A percentile compares a stretch with the other conserved stretches of the same genome.
phyloP scores from a whole-genome alignment of 2,329 filamentous ascomycete species.

The Phoma sp. region DNA sequence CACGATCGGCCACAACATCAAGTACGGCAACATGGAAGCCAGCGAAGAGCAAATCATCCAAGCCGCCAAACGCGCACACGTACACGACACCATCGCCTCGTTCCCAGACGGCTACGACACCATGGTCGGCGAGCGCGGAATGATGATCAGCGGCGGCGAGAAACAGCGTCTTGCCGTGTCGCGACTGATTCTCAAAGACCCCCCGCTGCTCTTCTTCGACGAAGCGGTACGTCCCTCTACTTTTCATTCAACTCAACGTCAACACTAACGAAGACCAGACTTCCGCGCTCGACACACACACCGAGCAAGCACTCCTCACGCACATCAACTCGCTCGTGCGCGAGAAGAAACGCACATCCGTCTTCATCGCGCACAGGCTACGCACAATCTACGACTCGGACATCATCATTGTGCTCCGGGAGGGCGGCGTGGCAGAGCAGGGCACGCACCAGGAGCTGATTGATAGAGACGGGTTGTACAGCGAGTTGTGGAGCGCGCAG shows the following conservation, averaged over 20 bases:
- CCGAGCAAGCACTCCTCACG: conserved; percentile 85
- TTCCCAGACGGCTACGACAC: conserved; percentile 91
- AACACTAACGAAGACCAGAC: too few species aligned
- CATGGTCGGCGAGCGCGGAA: conserved; percentile 88
- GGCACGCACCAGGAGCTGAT: conserved; percentile 88
- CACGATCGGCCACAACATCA: conserved; percentile 93
- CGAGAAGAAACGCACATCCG: conserved; percentile 87
- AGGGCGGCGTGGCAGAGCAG: conserved; percentile 84
- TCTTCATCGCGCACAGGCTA: conserved; percentile 92
- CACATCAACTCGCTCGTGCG: conserved; percentile 93
- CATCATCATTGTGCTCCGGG: conserved; percentile 87
- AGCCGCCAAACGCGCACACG: conserved; percentile 81
- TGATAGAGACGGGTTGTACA: conserved; percentile 79
- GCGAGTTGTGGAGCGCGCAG: conserved; percentile 81
- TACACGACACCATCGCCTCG: conserved; percentile 75
- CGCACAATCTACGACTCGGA: conserved; percentile 93
- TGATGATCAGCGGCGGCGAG: conserved; percentile 97
- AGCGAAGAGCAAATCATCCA: conserved; percentile 74
- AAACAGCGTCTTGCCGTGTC: conserved; percentile 90
- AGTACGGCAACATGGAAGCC: conserved; percentile 84
- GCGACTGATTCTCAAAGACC: conserved; percentile 84
- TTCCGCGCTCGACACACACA: conserved; percentile 89
- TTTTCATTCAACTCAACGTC: too few species aligned
- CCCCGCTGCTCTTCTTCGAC: conserved; percentile 90
- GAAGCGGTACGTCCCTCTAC: conserved; percentile 69